Base-by-base conservation (phyloP, 164 flowering plant genomes). In the Aristolochia contorta region DNA sequence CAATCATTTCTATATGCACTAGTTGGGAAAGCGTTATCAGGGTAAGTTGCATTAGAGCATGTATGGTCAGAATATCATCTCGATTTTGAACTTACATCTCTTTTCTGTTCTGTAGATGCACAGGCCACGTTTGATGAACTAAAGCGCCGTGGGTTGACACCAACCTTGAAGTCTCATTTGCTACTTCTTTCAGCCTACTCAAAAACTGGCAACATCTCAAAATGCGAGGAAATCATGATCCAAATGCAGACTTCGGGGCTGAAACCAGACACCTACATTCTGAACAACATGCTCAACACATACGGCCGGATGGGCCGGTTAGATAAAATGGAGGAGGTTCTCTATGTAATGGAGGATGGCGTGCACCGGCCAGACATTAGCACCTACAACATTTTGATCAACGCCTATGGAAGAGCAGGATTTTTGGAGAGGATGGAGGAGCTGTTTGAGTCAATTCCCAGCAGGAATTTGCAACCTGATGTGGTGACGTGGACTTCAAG, bases 81-180 rank as follows among this genome's bases (percentile, higher is more conserved):
- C 30, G 50, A n/a, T n/a, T n/a, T n/a, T n/a, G n/a, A n/a, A 12
- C 3, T 18, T 8, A 49, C 20, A 49, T 49, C 53, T 49, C 22
- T 20, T 49, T 49, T 54, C 1, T 52, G 25, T 47, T 57, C 56
- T 59, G 45, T 45, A 87, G 96, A 88, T 71, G 95, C 95, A 19
- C 74, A 77, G 65, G 72, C 77, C 3, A 74, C 79, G 47, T 91
- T 91, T 67, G 85, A 82, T 47, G 85, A 84, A 63, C 82, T 88
- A 84, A 82, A 78, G 69, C 69, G 78, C 15, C 70, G 78, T 3
- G 91, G 93, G 18, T 77, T 88, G 66, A 73, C 73, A 45, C 94
- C 96, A 59, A 88, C 96, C 4, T 82, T 88, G 96, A 91, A 91
- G 72, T 91, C 97, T 63, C 89, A 88, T 76, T 86, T 91, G 96